Conservation (phyloP, 2,329 filamentous ascomycete genomes). For the Atkinsonella hypoxylon region DNA sequence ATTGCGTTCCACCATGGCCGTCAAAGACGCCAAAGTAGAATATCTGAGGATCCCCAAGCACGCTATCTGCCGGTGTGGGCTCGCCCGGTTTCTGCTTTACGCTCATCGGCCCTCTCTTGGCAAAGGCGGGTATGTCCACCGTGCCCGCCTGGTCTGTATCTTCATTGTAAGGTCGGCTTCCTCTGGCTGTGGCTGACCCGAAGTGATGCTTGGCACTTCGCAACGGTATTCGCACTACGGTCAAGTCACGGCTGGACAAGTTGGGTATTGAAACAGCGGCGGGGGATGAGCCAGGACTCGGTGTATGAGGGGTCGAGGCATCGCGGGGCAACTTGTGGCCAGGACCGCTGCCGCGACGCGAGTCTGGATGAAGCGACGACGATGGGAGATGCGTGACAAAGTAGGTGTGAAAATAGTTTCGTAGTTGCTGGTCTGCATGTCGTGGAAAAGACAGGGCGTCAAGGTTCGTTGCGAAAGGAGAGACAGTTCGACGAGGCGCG, state of each 20-base stretch:
- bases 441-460: not conserved
- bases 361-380: slow-evolving; percentile 84
- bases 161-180: slow-evolving; percentile 81
- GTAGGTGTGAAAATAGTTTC: slow-evolving; percentile 70
- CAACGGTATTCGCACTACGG: slow-evolving; percentile 88
- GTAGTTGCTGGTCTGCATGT: slow-evolving; percentile 4
- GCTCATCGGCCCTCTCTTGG: slow-evolving; percentile 64
- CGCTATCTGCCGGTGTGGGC: slow-evolving; percentile 60
- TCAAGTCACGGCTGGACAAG: slow-evolving; percentile 60
- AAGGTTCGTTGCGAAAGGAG: slow-evolving; percentile 1
- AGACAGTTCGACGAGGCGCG: not conserved
- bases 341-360: slow-evolving; percentile 46
- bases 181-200: slow-evolving; percentile 66
- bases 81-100: slow-evolving; percentile 40
- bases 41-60: slow-evolving; percentile 82
- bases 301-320: slow-evolving; percentile 67
- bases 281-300: slow-evolving; percentile 39
- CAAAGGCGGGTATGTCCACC: slow-evolving; percentile 85
- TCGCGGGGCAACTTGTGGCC: slow-evolving; percentile 81
- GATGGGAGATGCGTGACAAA: slow-evolving; percentile 94
- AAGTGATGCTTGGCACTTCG: slow-evolving; percentile 94
- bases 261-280: slow-evolving; percentile 47
- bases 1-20: slow-evolving; percentile 84
- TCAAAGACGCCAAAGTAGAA: slow-evolving; percentile 98
- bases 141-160: slow-evolving; percentile 91